phyloP scores from a whole-genome alignment of 345 rosid species.

The Syzygium aqueum region DNA sequence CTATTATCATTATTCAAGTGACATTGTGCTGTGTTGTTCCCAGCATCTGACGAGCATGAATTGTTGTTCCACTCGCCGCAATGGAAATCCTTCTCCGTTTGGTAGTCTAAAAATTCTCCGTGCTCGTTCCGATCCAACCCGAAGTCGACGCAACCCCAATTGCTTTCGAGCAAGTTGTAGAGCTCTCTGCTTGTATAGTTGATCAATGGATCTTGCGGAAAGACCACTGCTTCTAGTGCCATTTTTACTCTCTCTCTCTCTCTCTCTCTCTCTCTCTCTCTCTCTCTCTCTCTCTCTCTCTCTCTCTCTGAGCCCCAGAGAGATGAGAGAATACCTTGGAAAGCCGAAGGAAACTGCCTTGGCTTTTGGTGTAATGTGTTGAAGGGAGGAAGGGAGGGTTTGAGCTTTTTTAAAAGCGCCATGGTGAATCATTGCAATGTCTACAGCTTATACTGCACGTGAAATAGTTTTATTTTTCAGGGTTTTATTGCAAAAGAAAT shows the following conservation, averaged over 20 bases:
- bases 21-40: background rate
- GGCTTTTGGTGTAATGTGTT: background rate
- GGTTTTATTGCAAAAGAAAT: background rate
- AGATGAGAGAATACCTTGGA: slow-evolving; percentile 1
- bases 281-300: background rate
- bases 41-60: background rate
- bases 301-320: background rate
- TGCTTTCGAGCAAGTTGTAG: slow-evolving; percentile 26
- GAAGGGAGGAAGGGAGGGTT: slow-evolving; percentile 5
- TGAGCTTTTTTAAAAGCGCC: slow-evolving; percentile 29
- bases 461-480: slow-evolving; percentile 13
- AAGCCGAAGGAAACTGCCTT: background rate
- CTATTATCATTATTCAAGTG: background rate
- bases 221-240: slow-evolving; percentile 69
- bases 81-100: slow-evolving; percentile 17
- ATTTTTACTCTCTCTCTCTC: slow-evolving; percentile 13
- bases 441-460: slow-evolving; percentile 33
- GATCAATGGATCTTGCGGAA: slow-evolving; percentile 38
- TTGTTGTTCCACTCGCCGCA: slow-evolving; percentile 16
- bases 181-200: slow-evolving; percentile 28
- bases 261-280: background rate
- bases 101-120: slow-evolving; percentile 28
- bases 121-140: slow-evolving; percentile 12
- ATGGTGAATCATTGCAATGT: background rate
- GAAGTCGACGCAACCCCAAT: slow-evolving; percentile 15